phyloP scores from a whole-genome alignment of 169 alveolate species.

The Eimeria maxima region DNA sequence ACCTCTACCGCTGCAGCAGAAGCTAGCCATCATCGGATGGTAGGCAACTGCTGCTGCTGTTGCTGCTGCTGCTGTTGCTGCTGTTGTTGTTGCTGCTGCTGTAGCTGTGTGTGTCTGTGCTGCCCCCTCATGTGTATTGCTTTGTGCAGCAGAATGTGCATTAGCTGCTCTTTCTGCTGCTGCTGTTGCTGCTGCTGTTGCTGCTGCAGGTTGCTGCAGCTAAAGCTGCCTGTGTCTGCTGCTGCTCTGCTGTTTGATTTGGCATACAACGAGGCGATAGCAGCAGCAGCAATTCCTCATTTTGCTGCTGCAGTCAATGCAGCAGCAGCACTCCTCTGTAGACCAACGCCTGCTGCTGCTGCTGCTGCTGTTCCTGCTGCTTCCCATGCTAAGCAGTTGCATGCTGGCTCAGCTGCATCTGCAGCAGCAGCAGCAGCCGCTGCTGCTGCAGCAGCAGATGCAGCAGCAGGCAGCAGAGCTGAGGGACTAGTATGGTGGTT shows the following conservation, averaged over 20 bases:
- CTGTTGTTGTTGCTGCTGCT: not conserved
- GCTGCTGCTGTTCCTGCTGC: not conserved
- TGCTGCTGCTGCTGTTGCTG: not conserved
- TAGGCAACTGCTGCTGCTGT: not conserved
- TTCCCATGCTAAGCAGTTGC: too few relatives aligned
- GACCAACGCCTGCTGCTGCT: constrained; percentile 17
- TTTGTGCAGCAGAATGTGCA: too few relatives aligned
- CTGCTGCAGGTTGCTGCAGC: constrained; percentile 12
- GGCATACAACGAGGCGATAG: not conserved
- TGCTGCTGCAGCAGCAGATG: not conserved
- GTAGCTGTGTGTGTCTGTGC: too few relatives aligned
- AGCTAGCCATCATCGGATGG: not conserved
- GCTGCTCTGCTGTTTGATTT: not conserved
- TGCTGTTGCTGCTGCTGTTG: not conserved
- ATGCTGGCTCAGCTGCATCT: not conserved
- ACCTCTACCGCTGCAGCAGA: not conserved
- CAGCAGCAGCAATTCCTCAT: not conserved
- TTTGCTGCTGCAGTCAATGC: too few relatives aligned
- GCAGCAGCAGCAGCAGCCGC: not conserved
- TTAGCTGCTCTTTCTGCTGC: not conserved
- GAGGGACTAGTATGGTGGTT: not conserved
- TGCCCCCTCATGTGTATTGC: too few relatives aligned
- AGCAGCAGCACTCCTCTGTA: not conserved
- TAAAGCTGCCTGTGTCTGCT: not conserved
- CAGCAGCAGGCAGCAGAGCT: not conserved